Evolutionary conservation across 1,139 yeast genomes (phyloP).

Genomic region (Pichia sp.): DNA sequence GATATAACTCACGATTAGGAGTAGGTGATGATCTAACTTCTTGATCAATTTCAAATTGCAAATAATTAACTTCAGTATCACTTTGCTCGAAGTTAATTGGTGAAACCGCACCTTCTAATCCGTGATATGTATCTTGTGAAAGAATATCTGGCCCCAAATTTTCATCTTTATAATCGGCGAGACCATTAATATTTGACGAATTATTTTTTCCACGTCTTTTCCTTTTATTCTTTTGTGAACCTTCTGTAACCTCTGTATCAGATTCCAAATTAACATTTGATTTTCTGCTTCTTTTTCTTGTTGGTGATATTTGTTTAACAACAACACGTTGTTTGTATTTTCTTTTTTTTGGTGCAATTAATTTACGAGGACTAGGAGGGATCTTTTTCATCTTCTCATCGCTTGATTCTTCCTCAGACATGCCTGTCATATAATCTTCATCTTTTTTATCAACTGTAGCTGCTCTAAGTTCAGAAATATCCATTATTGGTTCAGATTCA

Average conservation of each 20-base stretch:
- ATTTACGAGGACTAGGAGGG: no score
- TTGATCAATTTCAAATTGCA: conserved; percentile 1
- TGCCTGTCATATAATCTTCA: no score
- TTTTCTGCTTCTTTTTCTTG: not conserved
- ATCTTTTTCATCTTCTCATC: no score
- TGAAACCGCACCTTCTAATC: not conserved
- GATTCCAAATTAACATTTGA: not conserved
- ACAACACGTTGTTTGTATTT: not conserved
- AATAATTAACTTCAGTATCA: conserved; percentile 2
- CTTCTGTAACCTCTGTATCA: not conserved
- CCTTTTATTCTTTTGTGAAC: not conserved
- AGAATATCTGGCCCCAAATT: conserved; percentile 1
- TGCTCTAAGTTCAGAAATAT: not conserved
- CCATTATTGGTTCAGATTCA: not conserved
- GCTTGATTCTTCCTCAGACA: no score
- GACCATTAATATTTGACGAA: not conserved
- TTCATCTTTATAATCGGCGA: not conserved
- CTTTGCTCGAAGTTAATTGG: conserved; percentile 5
- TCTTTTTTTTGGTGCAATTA: not conserved
- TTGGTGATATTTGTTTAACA: not conserved
- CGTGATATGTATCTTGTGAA: conserved; percentile 11
- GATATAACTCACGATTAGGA: not conserved
- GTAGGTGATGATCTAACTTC: conserved; percentile 1
- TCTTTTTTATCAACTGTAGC: not conserved
- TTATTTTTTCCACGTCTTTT: not conserved